These are phyloP conservation scores for Candida labiduridarum DNA, from an alignment of 1,139 yeast species.

Conservation along the genomic window DNA sequence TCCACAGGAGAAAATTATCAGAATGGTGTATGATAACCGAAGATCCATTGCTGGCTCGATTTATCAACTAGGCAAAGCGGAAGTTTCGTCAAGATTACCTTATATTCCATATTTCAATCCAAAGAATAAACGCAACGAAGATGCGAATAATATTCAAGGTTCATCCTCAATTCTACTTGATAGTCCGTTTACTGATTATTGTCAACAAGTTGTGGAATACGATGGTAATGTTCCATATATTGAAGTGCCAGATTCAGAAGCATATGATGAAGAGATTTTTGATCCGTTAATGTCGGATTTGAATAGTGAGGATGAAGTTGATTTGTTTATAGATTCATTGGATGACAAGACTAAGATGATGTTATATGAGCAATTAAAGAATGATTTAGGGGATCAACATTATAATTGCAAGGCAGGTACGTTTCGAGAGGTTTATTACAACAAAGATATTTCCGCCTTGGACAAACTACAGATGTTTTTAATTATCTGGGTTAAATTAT, in stretches of 20 bases:
- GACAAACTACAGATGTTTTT: slow-evolving; percentile 35
- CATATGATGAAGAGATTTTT: slow-evolving; percentile 12
- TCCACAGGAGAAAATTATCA: slow-evolving; percentile 9
- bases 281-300: slow-evolving; percentile 14
- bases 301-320: slow-evolving; percentile 19
- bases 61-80: slow-evolving; percentile 13
- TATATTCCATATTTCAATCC: slow-evolving; percentile 13
- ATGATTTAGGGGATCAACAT: slow-evolving; percentile 18
- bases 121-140: slow-evolving; percentile 11
- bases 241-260: slow-evolving; percentile 6
- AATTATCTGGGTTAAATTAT: slow-evolving; percentile 31
- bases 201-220: neutral
- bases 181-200: slow-evolving; percentile 7
- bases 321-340: slow-evolving; percentile 25
- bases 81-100: slow-evolving; percentile 12
- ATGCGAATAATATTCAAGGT: slow-evolving; percentile 4
- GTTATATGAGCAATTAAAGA: slow-evolving; percentile 22
- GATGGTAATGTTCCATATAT: neutral
- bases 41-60: slow-evolving; percentile 11
- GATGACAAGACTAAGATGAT: slow-evolving; percentile 27
- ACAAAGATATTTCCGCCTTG: slow-evolving; percentile 17
- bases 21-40: slow-evolving; percentile 14
- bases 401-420: neutral
- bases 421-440: slow-evolving; percentile 5
- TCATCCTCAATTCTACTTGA: slow-evolving; percentile 5